Percentiles rank a stretch among this genome's conserved stretches.
Conservation (phyloP, 192 early-diverging fungal genomes). For the Coemansia sp. region DNA sequence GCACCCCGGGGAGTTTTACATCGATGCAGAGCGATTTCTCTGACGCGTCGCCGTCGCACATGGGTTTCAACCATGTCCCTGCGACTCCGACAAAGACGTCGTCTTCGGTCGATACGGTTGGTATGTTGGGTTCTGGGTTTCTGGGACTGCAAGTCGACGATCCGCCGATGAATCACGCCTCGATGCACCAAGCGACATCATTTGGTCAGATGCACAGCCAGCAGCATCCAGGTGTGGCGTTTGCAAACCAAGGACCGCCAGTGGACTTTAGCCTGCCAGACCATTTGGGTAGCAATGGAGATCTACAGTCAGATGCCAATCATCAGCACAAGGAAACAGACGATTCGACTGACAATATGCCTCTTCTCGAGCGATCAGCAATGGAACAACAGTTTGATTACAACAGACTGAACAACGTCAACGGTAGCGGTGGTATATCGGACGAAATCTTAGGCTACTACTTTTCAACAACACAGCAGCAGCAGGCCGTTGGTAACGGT, state of each 20-base stretch:
- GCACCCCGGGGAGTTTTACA: slow-evolving; percentile 12
- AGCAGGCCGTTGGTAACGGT: not conserved
- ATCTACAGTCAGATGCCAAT: not conserved
- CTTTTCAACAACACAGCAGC: slow-evolving; percentile 5
- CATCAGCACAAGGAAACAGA: not conserved
- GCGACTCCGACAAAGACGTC: not conserved
- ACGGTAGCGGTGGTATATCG: not conserved
- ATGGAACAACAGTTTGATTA: not conserved
- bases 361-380: slow-evolving; percentile 29
- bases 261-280: not conserved
- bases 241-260: not conserved
- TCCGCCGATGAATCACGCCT: not conserved
- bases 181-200: no score
- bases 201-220: not conserved
- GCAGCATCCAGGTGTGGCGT: not conserved
- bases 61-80: not conserved
- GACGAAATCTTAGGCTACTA: not conserved
- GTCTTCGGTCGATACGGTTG: not conserved
- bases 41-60: not conserved
- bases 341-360: slow-evolving; percentile 26
- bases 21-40: slow-evolving; percentile 21
- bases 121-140: not conserved
- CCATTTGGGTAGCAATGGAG: not conserved
- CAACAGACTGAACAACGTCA: not conserved
- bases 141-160: not conserved